Base-by-base conservation (phyloP, 306 rosid species). In the Corylus heterophylla region DNA sequence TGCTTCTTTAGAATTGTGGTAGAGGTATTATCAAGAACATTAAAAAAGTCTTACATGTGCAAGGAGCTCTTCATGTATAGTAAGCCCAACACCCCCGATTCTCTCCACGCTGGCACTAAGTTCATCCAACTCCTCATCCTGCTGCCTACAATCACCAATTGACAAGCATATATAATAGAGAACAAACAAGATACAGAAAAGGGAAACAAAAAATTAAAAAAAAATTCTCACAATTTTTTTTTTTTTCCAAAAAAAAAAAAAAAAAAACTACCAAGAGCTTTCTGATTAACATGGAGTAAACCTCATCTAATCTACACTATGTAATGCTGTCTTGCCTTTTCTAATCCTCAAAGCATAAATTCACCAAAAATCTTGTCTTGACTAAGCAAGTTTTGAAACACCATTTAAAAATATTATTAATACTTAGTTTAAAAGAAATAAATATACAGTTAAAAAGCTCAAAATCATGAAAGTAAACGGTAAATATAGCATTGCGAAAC, bases 71-170 rank as follows among this genome's bases (percentile, higher is more conserved):
- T 96, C 98, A 64, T 93, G 98, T 87, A 96, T 93, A 0, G 98
- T 96, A 80, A 96, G 97, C 77, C 99, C 98, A 74, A 96, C 98
- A 78, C 96, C 97, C 73, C 99, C 99, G 75, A 96, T 93, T 87
- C 94, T 89, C 79, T 87, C 94, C 82, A 93, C 97, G 69, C 98
- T 93, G 56, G 89, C 88, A 85, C 94, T 96, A 81, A 96, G 92
- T 85, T 93, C 94, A 31, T 96, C 98, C 89, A 96, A 91, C 78
- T 96, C 98, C 84, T 96, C 97, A 77, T 96, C 99, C 68, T 96
- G 99, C 79, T 73, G 89, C 90, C 99, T 96, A 78, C 11, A 75
- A 79, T 77, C 71, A 77, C 80, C 58, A 84, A 72, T 49, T 31
- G 70, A 69, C 67, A 25, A 74, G 73, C 66, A 71, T 17, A 79